Conservation (phyloP, 768 basidiomycete species). For the Lentinula edodes region DNA sequence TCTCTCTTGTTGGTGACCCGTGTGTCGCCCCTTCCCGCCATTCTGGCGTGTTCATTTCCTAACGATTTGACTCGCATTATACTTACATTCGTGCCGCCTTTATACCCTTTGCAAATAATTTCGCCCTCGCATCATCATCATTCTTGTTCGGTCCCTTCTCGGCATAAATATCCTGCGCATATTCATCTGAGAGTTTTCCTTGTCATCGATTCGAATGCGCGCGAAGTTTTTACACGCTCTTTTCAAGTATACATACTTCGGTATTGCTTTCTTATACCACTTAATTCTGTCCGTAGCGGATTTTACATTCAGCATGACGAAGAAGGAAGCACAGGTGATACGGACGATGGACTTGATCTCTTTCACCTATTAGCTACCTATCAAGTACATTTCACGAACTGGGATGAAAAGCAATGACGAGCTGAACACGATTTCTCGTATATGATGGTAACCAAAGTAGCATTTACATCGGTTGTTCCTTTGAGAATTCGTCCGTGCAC, state of each 20-base stretch:
- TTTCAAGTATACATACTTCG: neutral
- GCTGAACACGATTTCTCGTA: neutral
- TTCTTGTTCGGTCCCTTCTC: neutral
- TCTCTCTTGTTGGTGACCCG: neutral
- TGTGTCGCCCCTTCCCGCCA: neutral
- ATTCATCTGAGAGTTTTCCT: neutral
- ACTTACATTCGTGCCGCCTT: neutral
- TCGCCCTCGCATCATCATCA: neutral
- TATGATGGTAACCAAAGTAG: too few species aligned
- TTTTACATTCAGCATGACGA: neutral
- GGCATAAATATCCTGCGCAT: neutral
- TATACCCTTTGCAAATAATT: constrained; percentile 8
- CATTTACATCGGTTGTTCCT: neutral
- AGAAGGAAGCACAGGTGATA: neutral
- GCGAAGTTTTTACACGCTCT: neutral
- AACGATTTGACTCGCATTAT: neutral
- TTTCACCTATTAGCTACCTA: neutral
- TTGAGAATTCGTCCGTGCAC: neutral
- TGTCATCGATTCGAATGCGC: neutral
- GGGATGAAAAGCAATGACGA: constrained; percentile 6
- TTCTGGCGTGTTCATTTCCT: neutral
- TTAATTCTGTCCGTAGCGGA: constrained; percentile 2
- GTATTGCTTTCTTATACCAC: constrained; percentile 5
- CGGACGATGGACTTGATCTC: neutral
- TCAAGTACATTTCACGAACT: constrained; percentile 4